A percentile compares a stretch with the other conserved stretches of the same genome.
Evolutionary conservation across 108 stramenopile species (phyloP).

Genomic region (Skeletonema costatum): DNA sequence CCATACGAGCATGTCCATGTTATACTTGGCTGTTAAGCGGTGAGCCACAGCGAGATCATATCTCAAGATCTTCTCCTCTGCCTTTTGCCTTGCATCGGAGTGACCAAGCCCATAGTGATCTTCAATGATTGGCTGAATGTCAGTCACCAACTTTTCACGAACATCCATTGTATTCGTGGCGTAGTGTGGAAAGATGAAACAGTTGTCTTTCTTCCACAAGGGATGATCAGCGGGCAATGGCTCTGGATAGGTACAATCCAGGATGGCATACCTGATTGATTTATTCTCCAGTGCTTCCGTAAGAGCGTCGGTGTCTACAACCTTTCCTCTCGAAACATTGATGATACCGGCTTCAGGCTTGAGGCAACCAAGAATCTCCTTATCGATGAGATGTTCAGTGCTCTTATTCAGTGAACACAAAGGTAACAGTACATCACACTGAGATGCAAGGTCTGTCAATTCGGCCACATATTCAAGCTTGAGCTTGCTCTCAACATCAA

Average conservation of each 20-base stretch:
- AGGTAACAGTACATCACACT: constrained; percentile 60
- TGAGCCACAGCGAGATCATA: constrained; percentile 55
- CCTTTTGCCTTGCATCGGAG: constrained; percentile 31
- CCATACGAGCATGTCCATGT: constrained; percentile 74
- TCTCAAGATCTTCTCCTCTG: constrained; percentile 38
- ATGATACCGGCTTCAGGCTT: constrained; percentile 44
- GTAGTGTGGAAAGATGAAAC: constrained; percentile 62
- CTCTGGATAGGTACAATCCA: constrained; percentile 67
- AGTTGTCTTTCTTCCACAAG: constrained; percentile 52
- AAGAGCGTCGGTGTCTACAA: constrained; percentile 59
- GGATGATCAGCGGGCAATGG: constrained; percentile 58
- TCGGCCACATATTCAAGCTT: constrained; percentile 20
- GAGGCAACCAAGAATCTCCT: constrained; percentile 24
- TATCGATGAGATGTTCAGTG: constrained; percentile 50
- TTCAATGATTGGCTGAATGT: constrained; percentile 54
- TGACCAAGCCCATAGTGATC: constrained; percentile 43
- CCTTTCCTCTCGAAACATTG: constrained; percentile 66
- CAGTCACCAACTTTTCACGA: constrained; percentile 57
- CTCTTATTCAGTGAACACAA: constrained; percentile 48
- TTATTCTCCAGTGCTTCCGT: constrained; percentile 45
- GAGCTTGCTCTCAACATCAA: constrained; percentile 30
- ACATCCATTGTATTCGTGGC: constrained; percentile 67
- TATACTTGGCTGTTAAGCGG: constrained; percentile 54
- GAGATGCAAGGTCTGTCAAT: constrained; percentile 10
- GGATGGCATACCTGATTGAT: constrained; percentile 53